Percentiles rank a stretch among this genome's conserved stretches.
These are phyloP conservation scores for Fusarium oligoseptatum DNA, from an alignment of 2,329 filamentous ascomycete genomes.

Conservation along the genomic window DNA sequence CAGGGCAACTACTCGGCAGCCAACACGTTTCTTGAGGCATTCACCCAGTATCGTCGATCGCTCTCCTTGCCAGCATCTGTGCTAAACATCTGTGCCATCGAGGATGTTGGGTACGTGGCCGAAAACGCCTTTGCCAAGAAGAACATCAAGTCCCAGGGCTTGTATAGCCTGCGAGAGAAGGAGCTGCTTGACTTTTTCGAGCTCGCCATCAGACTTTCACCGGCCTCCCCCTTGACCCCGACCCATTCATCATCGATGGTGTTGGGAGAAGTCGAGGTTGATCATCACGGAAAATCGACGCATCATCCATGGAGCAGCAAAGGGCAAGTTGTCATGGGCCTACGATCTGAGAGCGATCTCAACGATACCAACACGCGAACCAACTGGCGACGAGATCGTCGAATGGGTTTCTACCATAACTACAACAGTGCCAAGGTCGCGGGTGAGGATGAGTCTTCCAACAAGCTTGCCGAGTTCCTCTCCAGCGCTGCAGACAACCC, in stretches of 20 bases:
- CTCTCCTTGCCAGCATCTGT: neutral
- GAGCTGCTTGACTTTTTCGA: slow-evolving; percentile 3
- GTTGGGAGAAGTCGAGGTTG: neutral
- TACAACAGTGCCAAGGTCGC: neutral
- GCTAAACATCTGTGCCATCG: neutral
- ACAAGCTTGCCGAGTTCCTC: slow-evolving; percentile 6
- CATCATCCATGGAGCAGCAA: neutral
- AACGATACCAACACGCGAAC: neutral
- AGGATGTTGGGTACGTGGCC: slow-evolving; percentile 3
- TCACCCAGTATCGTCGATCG: neutral
- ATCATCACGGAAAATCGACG: neutral
- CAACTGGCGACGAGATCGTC: slow-evolving; percentile 4
- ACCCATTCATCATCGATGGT: neutral
- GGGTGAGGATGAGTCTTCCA: neutral
- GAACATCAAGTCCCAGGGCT: slow-evolving; percentile 3
- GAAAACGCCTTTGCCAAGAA: neutral
- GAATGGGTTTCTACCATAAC: slow-evolving; percentile 12
- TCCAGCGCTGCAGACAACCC: neutral
- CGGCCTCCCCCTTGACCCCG: neutral
- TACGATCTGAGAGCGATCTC: neutral
- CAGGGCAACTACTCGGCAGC: slow-evolving; percentile 10
- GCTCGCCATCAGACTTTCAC: neutral
- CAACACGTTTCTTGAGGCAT: slow-evolving; percentile 5
- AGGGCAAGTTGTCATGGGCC: neutral
- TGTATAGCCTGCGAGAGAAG: neutral